Base-by-base conservation (phyloP, 768 basidiomycete genomes). In the Multifurca ochricompacta region DNA sequence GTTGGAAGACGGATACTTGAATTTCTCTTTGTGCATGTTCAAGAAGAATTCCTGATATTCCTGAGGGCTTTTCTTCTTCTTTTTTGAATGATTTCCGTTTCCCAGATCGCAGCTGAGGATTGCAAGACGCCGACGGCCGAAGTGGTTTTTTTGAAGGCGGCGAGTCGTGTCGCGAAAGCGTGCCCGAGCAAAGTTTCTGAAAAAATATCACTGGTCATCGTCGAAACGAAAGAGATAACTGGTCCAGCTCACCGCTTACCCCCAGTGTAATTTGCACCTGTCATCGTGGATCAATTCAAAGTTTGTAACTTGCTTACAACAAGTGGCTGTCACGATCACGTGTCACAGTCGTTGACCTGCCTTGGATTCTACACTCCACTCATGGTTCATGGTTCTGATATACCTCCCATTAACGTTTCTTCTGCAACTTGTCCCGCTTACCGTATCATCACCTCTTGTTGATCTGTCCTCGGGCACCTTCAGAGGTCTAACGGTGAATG, bases 401-500 rank as follows among this genome's bases (percentile, higher is more conserved):
- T 42, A 30, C 14, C 19, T 36, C 37, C n/a, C n/a, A n/a, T n/a
- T n/a, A n/a, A 18, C 13, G 3, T 10, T 10, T 27, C 11, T 37
- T 36, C 34, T 43, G 40, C 21, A n/a, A 0, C 21, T 23, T n/a
- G 1, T 18, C 14, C 28, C 41, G 2, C 16, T 43, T 30, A 18
- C 36, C 6, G 31, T 28, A 18, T 23, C 36, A 5, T 30, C 35
- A 21, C 66, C 74, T 19, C 72, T 77, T 16, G 68, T 79, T 14
- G 56, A 50, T 5, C 60, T 77, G 8, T 68, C 64, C 9, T 72
- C 69, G 6, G 80, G 80, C 4, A 71, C 67, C 0, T 80, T 80
- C 56, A 73, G 71, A 3, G 80, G 80, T 8, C 58, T 75, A 4
- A 53, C 68, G 7, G 71, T 70, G 11, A 74, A 75, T 43, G 74